phyloP scores from a whole-genome alignment of 2,329 filamentous ascomycete species.

The Epichloe baconii region DNA sequence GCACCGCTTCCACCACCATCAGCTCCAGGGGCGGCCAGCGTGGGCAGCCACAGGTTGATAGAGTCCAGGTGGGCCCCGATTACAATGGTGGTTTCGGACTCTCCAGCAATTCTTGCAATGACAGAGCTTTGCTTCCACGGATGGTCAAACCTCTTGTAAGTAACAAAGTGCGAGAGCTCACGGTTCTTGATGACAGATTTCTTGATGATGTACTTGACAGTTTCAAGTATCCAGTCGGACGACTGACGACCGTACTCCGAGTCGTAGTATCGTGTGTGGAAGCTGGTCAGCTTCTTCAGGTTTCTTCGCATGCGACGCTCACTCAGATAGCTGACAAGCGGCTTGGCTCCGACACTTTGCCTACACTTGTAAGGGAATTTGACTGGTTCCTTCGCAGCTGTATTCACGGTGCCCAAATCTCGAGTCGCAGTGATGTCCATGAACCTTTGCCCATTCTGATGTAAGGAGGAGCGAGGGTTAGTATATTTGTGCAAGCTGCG shows the following conservation, averaged over 20 bases:
- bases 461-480: neutral
- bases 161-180: conserved; percentile 45
- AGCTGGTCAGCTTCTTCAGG: conserved; percentile 64
- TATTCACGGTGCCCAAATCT: conserved; percentile 37
- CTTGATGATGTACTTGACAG: conserved; percentile 59
- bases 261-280: conserved; percentile 74
- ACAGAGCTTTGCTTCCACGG: conserved; percentile 83
- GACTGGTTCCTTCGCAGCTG: conserved; percentile 19
- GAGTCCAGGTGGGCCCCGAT: conserved; percentile 91
- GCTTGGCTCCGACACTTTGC: conserved; percentile 51
- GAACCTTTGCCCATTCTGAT: conserved; percentile 72
- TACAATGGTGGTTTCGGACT: conserved; percentile 72
- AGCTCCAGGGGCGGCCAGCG: conserved; percentile 79
- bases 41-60: conserved; percentile 81
- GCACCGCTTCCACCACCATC: conserved; percentile 91
- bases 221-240: conserved; percentile 71
- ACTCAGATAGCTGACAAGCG: conserved; percentile 54
- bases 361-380: conserved; percentile 56
- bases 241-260: conserved; percentile 69
- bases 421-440: conserved; percentile 81
- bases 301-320: conserved; percentile 67
- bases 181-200: conserved; percentile 33
- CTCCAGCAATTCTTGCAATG: conserved; percentile 81
- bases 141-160: conserved; percentile 63
- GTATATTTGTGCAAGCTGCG: too few species aligned